Percentiles rank a stretch among this genome's conserved stretches.
Conservation (phyloP, 345 rosid genomes). For the Ceriops zippeliana region DNA sequence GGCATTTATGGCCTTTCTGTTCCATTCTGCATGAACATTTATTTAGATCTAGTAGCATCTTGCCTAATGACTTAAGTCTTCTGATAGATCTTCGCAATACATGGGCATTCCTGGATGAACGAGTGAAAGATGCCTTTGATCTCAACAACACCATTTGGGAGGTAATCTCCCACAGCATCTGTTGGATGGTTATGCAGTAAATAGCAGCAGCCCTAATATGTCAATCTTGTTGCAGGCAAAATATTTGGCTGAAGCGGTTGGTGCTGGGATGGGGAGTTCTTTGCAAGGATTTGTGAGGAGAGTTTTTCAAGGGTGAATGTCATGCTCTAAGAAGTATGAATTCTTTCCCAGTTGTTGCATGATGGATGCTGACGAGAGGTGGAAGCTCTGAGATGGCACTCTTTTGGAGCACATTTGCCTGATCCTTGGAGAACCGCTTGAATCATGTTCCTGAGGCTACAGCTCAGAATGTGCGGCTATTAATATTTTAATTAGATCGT, state of each 20-base stretch:
- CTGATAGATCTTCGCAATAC: slow-evolving; percentile 62
- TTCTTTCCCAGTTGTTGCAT: neutral
- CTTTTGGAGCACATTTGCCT: too few species aligned
- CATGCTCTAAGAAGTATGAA: neutral
- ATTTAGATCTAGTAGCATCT: neutral
- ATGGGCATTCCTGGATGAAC: slow-evolving; percentile 70
- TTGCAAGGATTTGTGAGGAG: slow-evolving; percentile 66
- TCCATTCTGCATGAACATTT: slow-evolving; percentile 2
- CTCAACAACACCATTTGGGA: slow-evolving; percentile 77
- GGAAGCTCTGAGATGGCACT: neutral
- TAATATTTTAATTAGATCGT: too few species aligned
- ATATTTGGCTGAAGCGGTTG: slow-evolving; percentile 79
- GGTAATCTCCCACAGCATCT: slow-evolving; percentile 37
- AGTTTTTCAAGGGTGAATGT: slow-evolving; percentile 41
- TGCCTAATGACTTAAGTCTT: slow-evolving; percentile 11
- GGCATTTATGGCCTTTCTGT: neutral
- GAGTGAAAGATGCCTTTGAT: slow-evolving; percentile 90
- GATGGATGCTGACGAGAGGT: neutral
- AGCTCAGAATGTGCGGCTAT: too few species aligned
- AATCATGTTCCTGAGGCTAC: too few species aligned
- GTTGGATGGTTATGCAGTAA: neutral
- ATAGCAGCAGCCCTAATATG: neutral
- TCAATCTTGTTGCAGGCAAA: slow-evolving; percentile 49
- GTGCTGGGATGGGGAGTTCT: slow-evolving; percentile 82
- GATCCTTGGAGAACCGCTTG: too few species aligned